A percentile compares a stretch with the other conserved stretches of the same genome.
Conservation (phyloP, 139 green algal species). For the Chlorella sp. region DNA sequence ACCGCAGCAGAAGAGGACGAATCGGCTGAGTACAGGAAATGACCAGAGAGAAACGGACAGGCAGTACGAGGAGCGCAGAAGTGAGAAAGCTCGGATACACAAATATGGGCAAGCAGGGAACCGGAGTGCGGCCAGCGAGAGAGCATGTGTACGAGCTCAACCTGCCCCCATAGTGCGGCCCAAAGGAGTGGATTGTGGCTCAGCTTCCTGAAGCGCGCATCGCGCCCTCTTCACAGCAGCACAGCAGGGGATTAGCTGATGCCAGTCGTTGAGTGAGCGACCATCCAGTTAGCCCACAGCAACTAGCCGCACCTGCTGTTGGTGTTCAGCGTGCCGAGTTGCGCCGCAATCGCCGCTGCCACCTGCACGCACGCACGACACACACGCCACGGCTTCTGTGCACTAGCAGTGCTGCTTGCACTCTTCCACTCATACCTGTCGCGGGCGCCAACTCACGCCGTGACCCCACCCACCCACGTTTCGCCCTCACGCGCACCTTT, state of each 20-base stretch:
- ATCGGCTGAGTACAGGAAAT: too few species aligned
- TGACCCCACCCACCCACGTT: not conserved
- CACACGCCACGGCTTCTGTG: not conserved
- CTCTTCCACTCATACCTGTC: too few species aligned
- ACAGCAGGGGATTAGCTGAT: not conserved
- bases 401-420: too few species aligned
- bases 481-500: constrained; percentile 38
- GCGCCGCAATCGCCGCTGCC: constrained; percentile 33
- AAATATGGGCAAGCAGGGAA: too few species aligned
- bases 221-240: not conserved
- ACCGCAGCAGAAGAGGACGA: too few species aligned
- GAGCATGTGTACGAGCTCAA: not conserved
- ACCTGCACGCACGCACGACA: constrained; percentile 43
- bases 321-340: constrained; percentile 74
- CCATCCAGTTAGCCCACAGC: not conserved
- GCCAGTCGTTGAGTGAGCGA: too few species aligned
- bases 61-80: too few species aligned
- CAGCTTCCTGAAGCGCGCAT: not conserved
- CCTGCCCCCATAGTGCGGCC: not conserved
- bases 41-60: too few species aligned
- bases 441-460: too few species aligned
- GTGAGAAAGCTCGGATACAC: too few species aligned
- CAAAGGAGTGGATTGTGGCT: not conserved
- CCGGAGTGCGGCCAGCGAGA: too few species aligned
- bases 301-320: constrained; percentile 29